These are phyloP conservation scores for Boechera retrofracta DNA, from an alignment of 345 rosid genomes.

Conservation along the genomic window DNA sequence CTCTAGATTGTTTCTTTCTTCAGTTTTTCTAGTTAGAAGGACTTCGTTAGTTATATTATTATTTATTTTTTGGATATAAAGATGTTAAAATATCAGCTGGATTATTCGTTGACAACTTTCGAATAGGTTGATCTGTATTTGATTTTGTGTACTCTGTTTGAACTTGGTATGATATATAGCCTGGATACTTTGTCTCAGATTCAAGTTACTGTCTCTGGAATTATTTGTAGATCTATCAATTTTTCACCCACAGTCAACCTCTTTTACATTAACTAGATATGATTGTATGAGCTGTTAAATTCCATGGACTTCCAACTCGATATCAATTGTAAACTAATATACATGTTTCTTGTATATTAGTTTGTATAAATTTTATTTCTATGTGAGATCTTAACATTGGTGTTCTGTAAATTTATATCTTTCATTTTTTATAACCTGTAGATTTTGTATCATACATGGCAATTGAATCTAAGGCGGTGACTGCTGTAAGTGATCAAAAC, in stretches of 20 bases:
- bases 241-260: not conserved
- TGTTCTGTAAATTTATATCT: too few relatives aligned
- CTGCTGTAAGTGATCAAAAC: not conserved
- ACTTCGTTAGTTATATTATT: too few relatives aligned
- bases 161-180: not conserved
- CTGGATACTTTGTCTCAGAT: too few relatives aligned
- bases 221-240: not conserved
- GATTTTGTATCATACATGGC: slow-evolving; percentile 1
- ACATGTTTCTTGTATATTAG: too few relatives aligned
- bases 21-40: too few relatives aligned
- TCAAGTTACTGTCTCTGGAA: not conserved
- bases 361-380: too few relatives aligned
- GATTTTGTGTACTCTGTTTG: not conserved
- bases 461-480: not conserved
- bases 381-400: too few relatives aligned
- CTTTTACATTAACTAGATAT: not conserved
- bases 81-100: too few relatives aligned
- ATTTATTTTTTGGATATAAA: too few relatives aligned
- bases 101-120: not conserved
- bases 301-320: too few relatives aligned
- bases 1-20: not conserved
- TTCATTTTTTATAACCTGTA: not conserved
- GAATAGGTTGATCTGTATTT: not conserved
- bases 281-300: too few relatives aligned
- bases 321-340: too few relatives aligned